phyloP scores from a whole-genome alignment of 2,329 filamentous ascomycete genomes.

The Dendrostoma leiphaemia region DNA sequence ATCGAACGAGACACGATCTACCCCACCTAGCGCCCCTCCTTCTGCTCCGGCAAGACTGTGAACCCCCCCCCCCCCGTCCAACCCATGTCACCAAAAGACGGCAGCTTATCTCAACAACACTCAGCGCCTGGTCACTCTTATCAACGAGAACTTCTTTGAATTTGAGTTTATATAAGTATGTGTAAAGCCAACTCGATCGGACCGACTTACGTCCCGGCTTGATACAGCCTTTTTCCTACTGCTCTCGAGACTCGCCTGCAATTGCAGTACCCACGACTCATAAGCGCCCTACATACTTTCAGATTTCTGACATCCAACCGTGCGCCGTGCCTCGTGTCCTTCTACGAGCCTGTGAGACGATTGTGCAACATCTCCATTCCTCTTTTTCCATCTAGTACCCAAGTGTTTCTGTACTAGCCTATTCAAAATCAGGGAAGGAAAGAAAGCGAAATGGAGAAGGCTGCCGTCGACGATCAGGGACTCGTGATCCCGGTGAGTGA shows the following conservation, averaged over 20 bases:
- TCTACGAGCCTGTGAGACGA: no score
- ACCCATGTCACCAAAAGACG: no score
- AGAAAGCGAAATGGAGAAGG: slow-evolving; percentile 30
- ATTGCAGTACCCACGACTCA: no score
- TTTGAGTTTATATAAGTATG: not conserved
- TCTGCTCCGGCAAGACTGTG: not conserved
- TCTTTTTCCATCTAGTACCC: no score
- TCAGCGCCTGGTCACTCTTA: not conserved
- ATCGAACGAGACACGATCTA: not conserved
- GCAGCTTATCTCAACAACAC: not conserved
- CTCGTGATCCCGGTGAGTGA: slow-evolving; percentile 29
- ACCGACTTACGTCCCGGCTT: not conserved
- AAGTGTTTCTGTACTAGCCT: no score
- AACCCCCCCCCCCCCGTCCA: not conserved
- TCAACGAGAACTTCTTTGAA: no score
- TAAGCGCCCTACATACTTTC: no score
- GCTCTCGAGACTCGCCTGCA: no score
- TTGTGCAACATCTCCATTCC: not conserved
- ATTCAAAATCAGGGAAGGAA: no score
- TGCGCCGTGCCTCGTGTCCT: no score
- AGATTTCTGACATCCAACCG: no score
- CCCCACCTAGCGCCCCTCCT: not conserved
- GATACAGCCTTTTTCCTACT: no score
- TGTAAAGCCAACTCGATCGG: slow-evolving; percentile 4
- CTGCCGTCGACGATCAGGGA: slow-evolving; percentile 28